phyloP scores from a whole-genome alignment of 371 early-diverging fungal species.

The Mortierella sp. region DNA sequence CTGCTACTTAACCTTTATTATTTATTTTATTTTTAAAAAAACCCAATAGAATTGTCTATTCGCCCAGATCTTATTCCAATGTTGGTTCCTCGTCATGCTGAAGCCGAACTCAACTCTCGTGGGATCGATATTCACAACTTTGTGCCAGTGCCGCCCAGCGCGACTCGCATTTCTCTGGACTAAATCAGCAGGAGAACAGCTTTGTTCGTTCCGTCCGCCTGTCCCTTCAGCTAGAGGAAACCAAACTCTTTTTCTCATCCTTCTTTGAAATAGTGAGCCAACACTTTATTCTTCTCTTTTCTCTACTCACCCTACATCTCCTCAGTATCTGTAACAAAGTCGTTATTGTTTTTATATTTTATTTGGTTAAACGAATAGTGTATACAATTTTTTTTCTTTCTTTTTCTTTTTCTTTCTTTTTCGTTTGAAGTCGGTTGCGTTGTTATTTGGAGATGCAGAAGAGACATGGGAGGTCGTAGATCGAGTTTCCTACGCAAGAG shows the following conservation, averaged over 20 bases:
- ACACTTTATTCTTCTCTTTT: neutral
- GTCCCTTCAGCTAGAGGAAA: neutral
- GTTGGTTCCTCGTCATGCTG: conserved; percentile 82
- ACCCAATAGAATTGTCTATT: conserved; percentile 76
- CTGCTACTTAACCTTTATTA: neutral
- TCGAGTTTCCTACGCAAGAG: neutral
- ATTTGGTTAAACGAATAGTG: neutral
- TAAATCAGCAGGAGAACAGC: conserved; percentile 18
- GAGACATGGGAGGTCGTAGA: neutral
- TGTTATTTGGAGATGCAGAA: conserved; percentile 6
- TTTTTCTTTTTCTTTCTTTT: conserved; percentile 1
- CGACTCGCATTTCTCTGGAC: conserved; percentile 58
- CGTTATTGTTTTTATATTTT: conserved; percentile 1
- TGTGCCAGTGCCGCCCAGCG: conserved; percentile 62
- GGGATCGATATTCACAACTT: conserved; percentile 79
- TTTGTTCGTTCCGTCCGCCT: neutral
- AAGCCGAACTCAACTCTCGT: conserved; percentile 64
- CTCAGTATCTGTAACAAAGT: neutral
- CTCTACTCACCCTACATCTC: neutral
- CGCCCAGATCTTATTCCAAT: conserved; percentile 78
- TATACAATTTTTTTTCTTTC: conserved; percentile 1
- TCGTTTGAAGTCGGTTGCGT: neutral
- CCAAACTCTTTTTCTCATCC: neutral
- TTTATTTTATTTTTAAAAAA: neutral
- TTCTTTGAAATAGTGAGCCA: neutral